Percentiles rank a stretch among this genome's conserved stretches.
Conservation (phyloP, 2,329 filamentous ascomycete species). For the Neonectria magnoliae region DNA sequence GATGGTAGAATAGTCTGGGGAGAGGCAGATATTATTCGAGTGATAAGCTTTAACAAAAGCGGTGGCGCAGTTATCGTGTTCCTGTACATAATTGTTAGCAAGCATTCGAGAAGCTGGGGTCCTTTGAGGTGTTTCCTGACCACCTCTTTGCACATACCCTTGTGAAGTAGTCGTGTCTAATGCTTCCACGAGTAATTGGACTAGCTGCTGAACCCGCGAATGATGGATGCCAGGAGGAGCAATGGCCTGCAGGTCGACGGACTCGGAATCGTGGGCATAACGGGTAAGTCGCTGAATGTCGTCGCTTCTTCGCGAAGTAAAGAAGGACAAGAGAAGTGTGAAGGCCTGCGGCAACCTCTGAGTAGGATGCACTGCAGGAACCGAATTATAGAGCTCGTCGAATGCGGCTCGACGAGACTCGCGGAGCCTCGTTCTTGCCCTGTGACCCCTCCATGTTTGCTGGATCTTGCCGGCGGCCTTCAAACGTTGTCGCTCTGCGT, state of each 20-base stretch:
- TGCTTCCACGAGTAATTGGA: constrained; percentile 49
- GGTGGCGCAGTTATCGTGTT: constrained; percentile 36
- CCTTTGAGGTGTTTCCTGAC: neutral
- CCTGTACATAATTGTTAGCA: constrained; percentile 33
- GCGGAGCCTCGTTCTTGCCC: constrained; percentile 67
- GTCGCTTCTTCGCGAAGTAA: constrained; percentile 54
- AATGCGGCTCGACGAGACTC: constrained; percentile 68
- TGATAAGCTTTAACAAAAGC: constrained; percentile 50
- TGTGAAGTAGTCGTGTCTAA: constrained; percentile 40
- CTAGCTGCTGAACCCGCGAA: constrained; percentile 49
- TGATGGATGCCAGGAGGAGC: constrained; percentile 43
- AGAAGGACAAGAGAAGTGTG: constrained; percentile 61
- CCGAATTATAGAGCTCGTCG: constrained; percentile 65
- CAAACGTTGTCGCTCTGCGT: constrained; percentile 81
- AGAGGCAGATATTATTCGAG: constrained; percentile 40
- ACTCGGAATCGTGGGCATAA: constrained; percentile 57
- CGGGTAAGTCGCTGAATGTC: constrained; percentile 60
- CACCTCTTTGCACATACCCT: constrained; percentile 35
- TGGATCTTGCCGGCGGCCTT: constrained; percentile 81
- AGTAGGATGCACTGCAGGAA: constrained; percentile 42
- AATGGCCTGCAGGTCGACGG: constrained; percentile 49
- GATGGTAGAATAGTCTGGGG: constrained; percentile 39
- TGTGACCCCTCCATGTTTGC: constrained; percentile 83
- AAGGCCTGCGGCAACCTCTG: constrained; percentile 54
- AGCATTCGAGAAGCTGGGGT: neutral